Conservation (phyloP, 352 stramenopile species). For the Pythium aristosporum region DNA sequence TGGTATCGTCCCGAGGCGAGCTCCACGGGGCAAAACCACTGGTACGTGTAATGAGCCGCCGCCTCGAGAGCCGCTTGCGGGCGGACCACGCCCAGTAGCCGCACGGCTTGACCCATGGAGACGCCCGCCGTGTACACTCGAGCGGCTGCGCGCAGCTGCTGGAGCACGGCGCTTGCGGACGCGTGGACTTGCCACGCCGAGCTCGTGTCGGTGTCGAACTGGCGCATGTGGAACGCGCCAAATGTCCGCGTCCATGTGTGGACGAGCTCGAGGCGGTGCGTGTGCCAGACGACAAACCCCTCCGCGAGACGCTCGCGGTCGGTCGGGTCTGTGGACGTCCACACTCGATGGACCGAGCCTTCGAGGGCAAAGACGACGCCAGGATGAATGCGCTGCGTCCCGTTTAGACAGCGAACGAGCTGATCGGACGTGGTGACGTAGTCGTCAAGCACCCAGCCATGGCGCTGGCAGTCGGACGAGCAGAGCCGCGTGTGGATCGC, state of each 20-base stretch:
- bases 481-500: constrained; percentile 46
- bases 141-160: constrained; percentile 23
- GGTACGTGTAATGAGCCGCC: constrained; percentile 38
- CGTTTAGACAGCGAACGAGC: constrained; percentile 29
- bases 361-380: constrained; percentile 56
- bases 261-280: constrained; percentile 48
- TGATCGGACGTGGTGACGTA: constrained; percentile 37
- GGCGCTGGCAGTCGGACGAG: constrained; percentile 53
- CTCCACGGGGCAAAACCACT: constrained; percentile 62
- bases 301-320: constrained; percentile 23
- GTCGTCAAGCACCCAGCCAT: constrained; percentile 66
- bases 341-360: constrained; percentile 30
- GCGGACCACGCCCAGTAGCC: constrained; percentile 35
- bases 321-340: constrained; percentile 12
- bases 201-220: constrained; percentile 34
- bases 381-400: constrained; percentile 31
- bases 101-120: constrained; percentile 26
- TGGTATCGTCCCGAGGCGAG: constrained; percentile 39
- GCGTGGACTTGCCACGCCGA: constrained; percentile 52
- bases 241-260: constrained; percentile 42
- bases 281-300: constrained; percentile 41
- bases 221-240: constrained; percentile 46
- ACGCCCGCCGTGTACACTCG: constrained; percentile 30
- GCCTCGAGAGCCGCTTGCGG: constrained; percentile 23
- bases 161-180: constrained; percentile 28